Percentiles rank a stretch among this genome's conserved stretches.
These are phyloP conservation scores for Urostyla sp. DNA, from an alignment of 73 alveolate genomes.

Conservation along the genomic window DNA sequence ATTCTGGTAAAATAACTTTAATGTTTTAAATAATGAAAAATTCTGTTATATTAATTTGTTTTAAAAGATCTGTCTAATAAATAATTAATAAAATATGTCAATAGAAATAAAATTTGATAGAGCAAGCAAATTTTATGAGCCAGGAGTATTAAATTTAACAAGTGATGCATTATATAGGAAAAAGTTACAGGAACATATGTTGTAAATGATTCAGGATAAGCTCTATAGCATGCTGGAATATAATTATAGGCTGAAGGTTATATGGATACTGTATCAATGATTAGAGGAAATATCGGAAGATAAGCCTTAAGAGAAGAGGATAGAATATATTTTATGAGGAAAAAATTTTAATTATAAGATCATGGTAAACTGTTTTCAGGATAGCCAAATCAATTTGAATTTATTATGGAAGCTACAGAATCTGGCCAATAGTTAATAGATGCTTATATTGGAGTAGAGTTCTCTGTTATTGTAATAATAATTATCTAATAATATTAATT, in stretches of 20 bases:
- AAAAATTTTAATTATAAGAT: constrained; percentile 31
- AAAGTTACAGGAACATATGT: constrained; percentile 44
- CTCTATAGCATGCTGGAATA: constrained; percentile 54
- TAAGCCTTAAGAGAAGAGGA: constrained; percentile 64
- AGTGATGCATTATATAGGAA: background rate
- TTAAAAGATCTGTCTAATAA: background rate
- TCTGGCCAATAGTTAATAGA: constrained; percentile 56
- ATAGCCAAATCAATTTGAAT: constrained; percentile 54
- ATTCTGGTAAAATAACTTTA: no score
- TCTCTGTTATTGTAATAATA: constrained; percentile 55
- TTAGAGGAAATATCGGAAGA: constrained; percentile 70
- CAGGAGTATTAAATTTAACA: constrained; percentile 37
- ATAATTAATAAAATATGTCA: constrained; percentile 37
- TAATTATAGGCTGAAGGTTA: constrained; percentile 46
- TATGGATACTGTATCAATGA: constrained; percentile 65
- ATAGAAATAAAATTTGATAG: constrained; percentile 56
- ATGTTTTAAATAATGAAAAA: no score
- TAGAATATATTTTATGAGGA: constrained; percentile 58
- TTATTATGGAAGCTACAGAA: constrained; percentile 59
- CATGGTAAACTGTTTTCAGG: constrained; percentile 42
- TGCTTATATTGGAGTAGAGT: constrained; percentile 71
- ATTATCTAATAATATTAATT: background rate
- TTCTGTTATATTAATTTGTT: no score
- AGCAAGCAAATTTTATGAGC: constrained; percentile 69
- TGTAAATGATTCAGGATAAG: constrained; percentile 16